Base-by-base conservation (phyloP, 2,329 filamentous ascomycete genomes). In the Bimuria novae-zelandiae region DNA sequence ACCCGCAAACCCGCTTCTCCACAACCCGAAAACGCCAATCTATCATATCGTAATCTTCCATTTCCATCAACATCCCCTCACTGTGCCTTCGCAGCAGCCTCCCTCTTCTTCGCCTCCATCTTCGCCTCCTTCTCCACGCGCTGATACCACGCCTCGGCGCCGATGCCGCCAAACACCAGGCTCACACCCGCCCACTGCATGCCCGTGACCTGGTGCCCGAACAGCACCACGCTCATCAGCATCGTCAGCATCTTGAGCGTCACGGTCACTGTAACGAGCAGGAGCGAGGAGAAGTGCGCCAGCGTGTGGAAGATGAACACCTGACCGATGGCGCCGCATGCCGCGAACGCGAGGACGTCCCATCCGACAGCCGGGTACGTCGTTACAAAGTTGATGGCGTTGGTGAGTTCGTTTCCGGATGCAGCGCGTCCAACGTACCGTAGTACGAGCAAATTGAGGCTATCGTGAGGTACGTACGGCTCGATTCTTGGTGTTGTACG, bases 231-330 rank as follows among this genome's bases (percentile, higher is more conserved):
- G 49, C 91, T 96, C 46, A 97, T 82, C 55, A 97, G 90, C 94
- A 99, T 99, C 62, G 93, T 97, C 73, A 97, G 84, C 94, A 99
- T 99, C 80, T 99, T 99, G 69, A 94, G 84, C 40, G 94, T 99
- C 40, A 99, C 94, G 1, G 92, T 99, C 2, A 99, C 92, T 4
- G 94, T 97, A 39, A 97, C 93, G 44, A 99, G 85, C 46, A 97
- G 82, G 43, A 99, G 84, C 8, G 89, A 94, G 8, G 90, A 94
- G 77, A 97, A 99, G 44, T 89, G 90, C 12, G 92, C 89, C 5
- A 99, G 83, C 0, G 94, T 97, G 76, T 96, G 92, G 81, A 96
- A 76, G 63, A 99, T 97, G 69, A 99, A 99, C 11, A 99, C 86
- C 76, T 99, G 94, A 2, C 94, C 94, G 3, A 99, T 80, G 29